phyloP scores from a whole-genome alignment of 345 rosid genomes.

The Bruguiera parviflora region DNA sequence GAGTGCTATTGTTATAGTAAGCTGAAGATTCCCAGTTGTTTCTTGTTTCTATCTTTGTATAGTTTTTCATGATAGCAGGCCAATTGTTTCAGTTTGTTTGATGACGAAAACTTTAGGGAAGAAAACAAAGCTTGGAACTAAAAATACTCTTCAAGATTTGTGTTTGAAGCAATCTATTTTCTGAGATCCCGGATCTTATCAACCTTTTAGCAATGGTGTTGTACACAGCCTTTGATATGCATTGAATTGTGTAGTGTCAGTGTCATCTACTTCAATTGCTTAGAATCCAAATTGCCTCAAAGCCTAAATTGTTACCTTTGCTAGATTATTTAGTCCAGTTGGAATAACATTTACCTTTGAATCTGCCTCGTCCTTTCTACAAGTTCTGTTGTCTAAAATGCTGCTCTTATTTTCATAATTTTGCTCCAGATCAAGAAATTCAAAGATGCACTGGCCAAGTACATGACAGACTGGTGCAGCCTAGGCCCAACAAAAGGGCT shows the following conservation, averaged over 20 bases:
- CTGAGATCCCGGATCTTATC: background rate
- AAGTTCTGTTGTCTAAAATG: background rate
- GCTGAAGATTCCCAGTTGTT: background rate
- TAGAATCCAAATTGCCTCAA: constrained; percentile 2
- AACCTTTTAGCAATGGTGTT: background rate
- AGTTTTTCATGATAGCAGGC: too few relatives aligned
- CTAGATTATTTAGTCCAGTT: too few relatives aligned
- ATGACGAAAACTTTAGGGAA: too few relatives aligned
- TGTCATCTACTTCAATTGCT: background rate
- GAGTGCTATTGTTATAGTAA: background rate
- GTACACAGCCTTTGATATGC: background rate
- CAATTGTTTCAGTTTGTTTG: too few relatives aligned
- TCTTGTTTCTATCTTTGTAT: background rate
- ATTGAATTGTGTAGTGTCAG: too few relatives aligned
- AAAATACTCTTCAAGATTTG: background rate
- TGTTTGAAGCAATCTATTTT: background rate
- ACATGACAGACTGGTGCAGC: constrained; percentile 72
- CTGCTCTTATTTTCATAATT: background rate
- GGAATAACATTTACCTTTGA: too few relatives aligned
- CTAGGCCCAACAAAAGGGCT: constrained; percentile 76
- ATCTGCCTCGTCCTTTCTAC: background rate
- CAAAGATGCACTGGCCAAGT: constrained; percentile 83
- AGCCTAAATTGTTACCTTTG: background rate
- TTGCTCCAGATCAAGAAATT: constrained; percentile 77
- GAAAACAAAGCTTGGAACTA: background rate